Base-by-base conservation (phyloP, 306 rosid genomes). In the Gynostemma pentaphyllum region DNA sequence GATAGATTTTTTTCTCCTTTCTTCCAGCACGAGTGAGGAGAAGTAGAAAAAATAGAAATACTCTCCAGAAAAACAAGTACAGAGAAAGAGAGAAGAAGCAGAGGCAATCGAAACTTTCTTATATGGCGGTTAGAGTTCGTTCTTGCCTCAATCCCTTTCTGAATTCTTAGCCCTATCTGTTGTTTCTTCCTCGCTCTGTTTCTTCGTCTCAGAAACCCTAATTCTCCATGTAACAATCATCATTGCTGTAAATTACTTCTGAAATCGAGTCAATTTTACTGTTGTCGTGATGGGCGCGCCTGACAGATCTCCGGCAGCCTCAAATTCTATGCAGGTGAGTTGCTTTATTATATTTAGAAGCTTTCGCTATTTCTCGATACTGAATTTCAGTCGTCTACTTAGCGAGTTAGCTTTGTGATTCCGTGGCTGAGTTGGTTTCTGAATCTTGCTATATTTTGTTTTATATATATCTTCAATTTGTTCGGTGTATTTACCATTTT, bases 101-200 rank as follows among this genome's bases (percentile, higher is more conserved):
- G 70, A 68, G 10, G 49, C 67, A 61, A 55, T 64, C 56, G 71
- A 62, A 47, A 62, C 56, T 67, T 82, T 70, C 72, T 64, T 74
- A 45, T 69, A 80, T 87, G 88, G 92, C 86, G 83, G 83, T 81
- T 91, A 83, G 98, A 95, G 98, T 82, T 91, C 80, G 98, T 82
- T 91, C 80, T 74, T 70, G 48, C 62, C 74, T 77, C 79, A 81
- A 75, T 76, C 72, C 66, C 70, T 72, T 26, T 24, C 61, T 24
- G 32, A 47, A 71, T 68, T 66, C 77, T 70, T 55, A 69, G 64
- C 83, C 79, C 69, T 53, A 68, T 56, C 65, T 75, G 49, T 49
- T 64, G 19, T n/a, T 78, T 71, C 70, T 71, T 46, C 64, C 68
- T 40, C 74, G 66, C 77, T 61, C 69, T 74, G 72, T 70, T 74